phyloP scores from a whole-genome alignment of 441 rosid genomes.

The Jatropha podagrica region DNA sequence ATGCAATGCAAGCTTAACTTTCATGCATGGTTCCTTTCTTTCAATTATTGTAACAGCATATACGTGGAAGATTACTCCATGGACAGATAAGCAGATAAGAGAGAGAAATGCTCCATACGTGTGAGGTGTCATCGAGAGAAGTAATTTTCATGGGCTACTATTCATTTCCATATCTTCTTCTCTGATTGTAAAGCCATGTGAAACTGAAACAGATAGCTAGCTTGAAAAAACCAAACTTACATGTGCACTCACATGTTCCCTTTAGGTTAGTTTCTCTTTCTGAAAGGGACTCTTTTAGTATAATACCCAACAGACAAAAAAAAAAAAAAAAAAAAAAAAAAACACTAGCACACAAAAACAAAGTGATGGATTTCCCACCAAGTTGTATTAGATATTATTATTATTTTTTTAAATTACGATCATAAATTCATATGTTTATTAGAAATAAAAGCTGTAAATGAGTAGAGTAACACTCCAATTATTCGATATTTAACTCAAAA shows the following conservation, averaged over 20 bases:
- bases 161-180: background rate
- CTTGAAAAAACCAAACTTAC: background rate
- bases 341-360: background rate
- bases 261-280: background rate
- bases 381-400: no score
- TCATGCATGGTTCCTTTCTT: background rate
- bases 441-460: no score
- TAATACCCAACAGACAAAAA: background rate
- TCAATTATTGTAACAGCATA: no score
- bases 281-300: background rate
- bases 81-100: no score
- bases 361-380: background rate
- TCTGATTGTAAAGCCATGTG: slow-evolving; percentile 11
- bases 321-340: background rate
- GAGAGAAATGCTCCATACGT: no score
- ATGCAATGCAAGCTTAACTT: no score
- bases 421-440: no score
- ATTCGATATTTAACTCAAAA: no score
- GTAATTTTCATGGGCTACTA: background rate
- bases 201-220: background rate
- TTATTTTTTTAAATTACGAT: no score
- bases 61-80: no score
- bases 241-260: slow-evolving; percentile 18
- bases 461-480: no score
- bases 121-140: background rate